A percentile compares a stretch with the other conserved stretches of the same genome.
Evolutionary conservation across 106 monocot species (phyloP).

Genomic region (Acanthochlamys bracteata): DNA sequence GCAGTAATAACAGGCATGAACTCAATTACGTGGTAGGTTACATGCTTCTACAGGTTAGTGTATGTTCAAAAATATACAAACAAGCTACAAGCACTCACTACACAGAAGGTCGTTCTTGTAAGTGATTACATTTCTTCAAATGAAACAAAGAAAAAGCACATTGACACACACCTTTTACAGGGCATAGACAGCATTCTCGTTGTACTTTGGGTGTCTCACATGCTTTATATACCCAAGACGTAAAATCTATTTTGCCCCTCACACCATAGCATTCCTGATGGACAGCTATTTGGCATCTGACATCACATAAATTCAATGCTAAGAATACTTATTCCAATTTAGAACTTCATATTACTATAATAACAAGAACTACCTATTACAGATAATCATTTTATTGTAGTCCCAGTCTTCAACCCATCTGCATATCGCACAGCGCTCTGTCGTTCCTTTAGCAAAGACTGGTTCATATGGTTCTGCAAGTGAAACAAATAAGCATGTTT

Average conservation of each 20-base stretch:
- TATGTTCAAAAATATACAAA: too few relatives aligned
- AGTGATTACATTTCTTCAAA: too few relatives aligned
- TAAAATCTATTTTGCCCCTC: conserved; percentile 50
- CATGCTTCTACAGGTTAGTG: too few relatives aligned
- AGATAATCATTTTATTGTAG: conserved; percentile 95
- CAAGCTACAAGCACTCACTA: too few relatives aligned
- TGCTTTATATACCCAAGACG: conserved; percentile 95
- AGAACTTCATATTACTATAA: neutral
- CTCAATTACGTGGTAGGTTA: too few relatives aligned
- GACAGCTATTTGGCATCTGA: conserved; percentile 97
- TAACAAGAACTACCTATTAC: conserved; percentile 64
- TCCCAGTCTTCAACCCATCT: conserved; percentile 99
- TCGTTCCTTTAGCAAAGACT: conserved; percentile 85
- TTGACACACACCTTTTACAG: conserved; percentile 75
- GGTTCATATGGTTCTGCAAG: conserved; percentile 66
- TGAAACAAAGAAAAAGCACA: too few relatives aligned
- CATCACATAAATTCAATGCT: neutral
- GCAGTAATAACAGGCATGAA: too few relatives aligned
- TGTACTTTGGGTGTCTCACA: conserved; percentile 67
- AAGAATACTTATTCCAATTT: neutral
- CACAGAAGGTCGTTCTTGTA: too few relatives aligned
- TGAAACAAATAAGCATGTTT: conserved; percentile 1
- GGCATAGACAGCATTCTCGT: conserved; percentile 89
- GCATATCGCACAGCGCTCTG: conserved; percentile 94
- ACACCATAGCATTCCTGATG: conserved; percentile 99